These are phyloP conservation scores for Patellifolia procumbens DNA, from an alignment of 179 eudicot genomes.

Conservation along the genomic window DNA sequence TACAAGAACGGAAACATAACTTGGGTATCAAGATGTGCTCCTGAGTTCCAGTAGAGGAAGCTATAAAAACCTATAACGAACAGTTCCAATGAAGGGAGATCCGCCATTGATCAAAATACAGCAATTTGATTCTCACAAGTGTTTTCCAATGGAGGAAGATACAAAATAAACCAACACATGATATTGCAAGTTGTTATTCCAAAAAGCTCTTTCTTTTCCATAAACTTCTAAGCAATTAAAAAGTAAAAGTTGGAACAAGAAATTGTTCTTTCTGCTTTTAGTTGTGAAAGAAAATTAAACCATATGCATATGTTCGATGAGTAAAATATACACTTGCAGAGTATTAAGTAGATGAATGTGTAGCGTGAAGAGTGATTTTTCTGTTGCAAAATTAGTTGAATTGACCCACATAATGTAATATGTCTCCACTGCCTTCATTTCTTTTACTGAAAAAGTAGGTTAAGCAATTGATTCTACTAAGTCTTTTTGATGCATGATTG, in stretches of 20 bases:
- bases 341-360: background rate
- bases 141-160: background rate
- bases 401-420: background rate
- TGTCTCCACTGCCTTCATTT: background rate
- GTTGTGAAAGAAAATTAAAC: background rate
- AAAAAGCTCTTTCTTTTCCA: background rate
- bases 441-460: background rate
- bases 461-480: background rate
- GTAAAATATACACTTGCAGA: conserved; percentile 2
- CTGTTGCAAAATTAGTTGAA: background rate
- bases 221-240: background rate
- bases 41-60: too few species aligned
- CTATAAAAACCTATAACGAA: too few species aligned
- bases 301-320: background rate
- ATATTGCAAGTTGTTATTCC: background rate
- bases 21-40: too few species aligned
- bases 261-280: background rate
- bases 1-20: too few species aligned
- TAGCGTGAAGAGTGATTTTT: too few species aligned
- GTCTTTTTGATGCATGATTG: background rate
- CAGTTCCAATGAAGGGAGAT: too few species aligned
- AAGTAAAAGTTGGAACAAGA: background rate
- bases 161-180: background rate
- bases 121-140: background rate
- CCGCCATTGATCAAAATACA: too few species aligned